Conservation (phyloP, 2,329 filamentous ascomycete genomes). For the Aspergillus calidoustus region DNA sequence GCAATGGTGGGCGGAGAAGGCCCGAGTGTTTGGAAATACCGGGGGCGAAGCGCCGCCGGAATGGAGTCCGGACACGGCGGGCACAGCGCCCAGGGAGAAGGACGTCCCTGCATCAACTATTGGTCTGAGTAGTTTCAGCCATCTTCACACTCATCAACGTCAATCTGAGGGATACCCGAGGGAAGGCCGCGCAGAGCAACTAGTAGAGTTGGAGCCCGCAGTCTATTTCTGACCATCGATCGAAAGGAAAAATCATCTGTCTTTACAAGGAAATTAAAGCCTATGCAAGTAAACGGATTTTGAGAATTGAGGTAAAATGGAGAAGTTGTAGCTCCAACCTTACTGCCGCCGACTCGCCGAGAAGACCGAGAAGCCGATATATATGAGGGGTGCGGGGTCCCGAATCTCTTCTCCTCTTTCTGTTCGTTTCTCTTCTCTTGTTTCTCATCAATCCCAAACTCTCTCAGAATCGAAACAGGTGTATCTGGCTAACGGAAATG, state of each 20-base stretch:
- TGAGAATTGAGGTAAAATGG: background rate
- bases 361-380: slow-evolving; percentile 24
- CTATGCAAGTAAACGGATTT: background rate
- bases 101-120: background rate
- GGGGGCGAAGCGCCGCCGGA: slow-evolving; percentile 6
- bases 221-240: slow-evolving; percentile 11
- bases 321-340: background rate
- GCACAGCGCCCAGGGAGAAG: background rate
- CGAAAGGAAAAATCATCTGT: background rate
- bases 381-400: slow-evolving; percentile 22
- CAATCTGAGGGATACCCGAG: slow-evolving; percentile 5
- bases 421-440: background rate
- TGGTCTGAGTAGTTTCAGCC: background rate
- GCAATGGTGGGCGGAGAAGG: slow-evolving; percentile 14
- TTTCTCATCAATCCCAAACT: background rate
- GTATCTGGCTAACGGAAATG: slow-evolving; percentile 26
- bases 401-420: slow-evolving; percentile 14
- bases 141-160: background rate
- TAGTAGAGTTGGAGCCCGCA: slow-evolving; percentile 13
- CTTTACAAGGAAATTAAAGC: background rate
- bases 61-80: background rate
- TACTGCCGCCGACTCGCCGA: slow-evolving; percentile 2
- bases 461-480: background rate
- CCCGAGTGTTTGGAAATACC: slow-evolving; percentile 6
- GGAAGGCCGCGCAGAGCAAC: slow-evolving; percentile 11